phyloP scores from a whole-genome alignment of 495 filamentous ascomycete genomes.

The Lophiostoma macrostomum region DNA sequence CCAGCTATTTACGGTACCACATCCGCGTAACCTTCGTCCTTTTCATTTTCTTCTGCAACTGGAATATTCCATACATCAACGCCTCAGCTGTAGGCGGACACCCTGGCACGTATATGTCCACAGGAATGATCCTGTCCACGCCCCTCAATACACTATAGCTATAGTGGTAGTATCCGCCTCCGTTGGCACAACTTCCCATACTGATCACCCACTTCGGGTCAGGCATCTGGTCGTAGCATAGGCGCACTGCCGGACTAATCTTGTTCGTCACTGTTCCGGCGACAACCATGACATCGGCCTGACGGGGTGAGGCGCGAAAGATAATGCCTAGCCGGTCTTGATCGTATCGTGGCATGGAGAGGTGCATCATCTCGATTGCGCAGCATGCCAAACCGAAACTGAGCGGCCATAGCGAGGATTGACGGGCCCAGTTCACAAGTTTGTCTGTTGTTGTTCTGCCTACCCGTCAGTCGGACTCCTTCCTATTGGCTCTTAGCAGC shows the following conservation, averaged over 20 bases:
- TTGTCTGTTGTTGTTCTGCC: too few species aligned
- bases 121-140: conserved; percentile 85
- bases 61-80: conserved; percentile 83
- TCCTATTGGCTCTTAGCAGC: too few species aligned
- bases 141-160: conserved; percentile 84
- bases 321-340: conserved; percentile 96
- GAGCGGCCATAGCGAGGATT: conserved; percentile 96
- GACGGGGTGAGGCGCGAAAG: conserved; percentile 91
- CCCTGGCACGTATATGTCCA: conserved; percentile 90
- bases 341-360: conserved; percentile 93
- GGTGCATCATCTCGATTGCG: conserved; percentile 97
- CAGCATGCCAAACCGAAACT: conserved; percentile 97
- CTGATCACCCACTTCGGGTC: conserved; percentile 89
- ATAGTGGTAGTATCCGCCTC: conserved; percentile 93
- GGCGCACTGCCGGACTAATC: conserved; percentile 91
- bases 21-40: conserved; percentile 69
- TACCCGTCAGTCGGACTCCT: too few species aligned
- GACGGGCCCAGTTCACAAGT: conserved; percentile 91
- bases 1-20: conserved; percentile 64
- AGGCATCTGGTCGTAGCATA: conserved; percentile 98
- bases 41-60: conserved; percentile 78
- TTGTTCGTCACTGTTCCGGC: conserved; percentile 96
- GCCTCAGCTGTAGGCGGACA: conserved; percentile 89
- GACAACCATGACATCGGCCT: conserved; percentile 98
- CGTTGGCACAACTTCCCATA: conserved; percentile 91